These are phyloP conservation scores for Arabis alpina DNA, from an alignment of 345 rosid species.

Conservation along the genomic window DNA sequence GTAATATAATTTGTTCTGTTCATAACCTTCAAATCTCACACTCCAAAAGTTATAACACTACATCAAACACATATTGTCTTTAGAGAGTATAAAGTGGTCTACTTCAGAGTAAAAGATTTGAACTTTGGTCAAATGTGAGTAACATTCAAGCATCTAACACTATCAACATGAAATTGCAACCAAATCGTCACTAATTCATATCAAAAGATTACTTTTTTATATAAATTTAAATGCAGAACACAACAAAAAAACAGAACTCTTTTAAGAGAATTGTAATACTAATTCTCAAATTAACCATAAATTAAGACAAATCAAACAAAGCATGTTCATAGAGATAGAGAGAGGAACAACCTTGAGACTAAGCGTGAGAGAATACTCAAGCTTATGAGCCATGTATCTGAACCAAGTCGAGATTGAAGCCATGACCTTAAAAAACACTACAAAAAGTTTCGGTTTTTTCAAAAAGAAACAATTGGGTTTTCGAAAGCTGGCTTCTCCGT, in stretches of 20 bases:
- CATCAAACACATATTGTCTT: neutral
- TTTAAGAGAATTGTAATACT: neutral
- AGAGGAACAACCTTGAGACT: conserved; percentile 70
- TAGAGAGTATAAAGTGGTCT: conserved; percentile 5
- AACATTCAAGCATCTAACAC: conserved; percentile 25
- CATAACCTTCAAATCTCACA: conserved; percentile 1
- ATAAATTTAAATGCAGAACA: too few species aligned
- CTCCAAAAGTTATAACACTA: neutral
- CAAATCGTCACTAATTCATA: too few species aligned
- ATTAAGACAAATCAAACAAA: neutral
- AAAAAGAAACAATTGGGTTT: neutral
- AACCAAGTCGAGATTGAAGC: conserved; percentile 75
- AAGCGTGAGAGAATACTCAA: conserved; percentile 67
- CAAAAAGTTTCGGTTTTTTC: neutral
- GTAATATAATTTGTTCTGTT: neutral
- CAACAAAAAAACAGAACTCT: too few species aligned
- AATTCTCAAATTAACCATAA: neutral
- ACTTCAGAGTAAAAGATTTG: conserved; percentile 8
- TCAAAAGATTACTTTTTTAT: too few species aligned
- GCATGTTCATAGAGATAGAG: neutral
- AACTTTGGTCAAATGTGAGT: neutral
- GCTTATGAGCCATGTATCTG: conserved; percentile 70
- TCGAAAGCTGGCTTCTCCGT: conserved; percentile 22
- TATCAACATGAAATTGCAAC: too few species aligned
- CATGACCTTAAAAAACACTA: conserved; percentile 53